phyloP scores from a whole-genome alignment of 1,284 basidiomycete species.

The Pseudozyma pruni region DNA sequence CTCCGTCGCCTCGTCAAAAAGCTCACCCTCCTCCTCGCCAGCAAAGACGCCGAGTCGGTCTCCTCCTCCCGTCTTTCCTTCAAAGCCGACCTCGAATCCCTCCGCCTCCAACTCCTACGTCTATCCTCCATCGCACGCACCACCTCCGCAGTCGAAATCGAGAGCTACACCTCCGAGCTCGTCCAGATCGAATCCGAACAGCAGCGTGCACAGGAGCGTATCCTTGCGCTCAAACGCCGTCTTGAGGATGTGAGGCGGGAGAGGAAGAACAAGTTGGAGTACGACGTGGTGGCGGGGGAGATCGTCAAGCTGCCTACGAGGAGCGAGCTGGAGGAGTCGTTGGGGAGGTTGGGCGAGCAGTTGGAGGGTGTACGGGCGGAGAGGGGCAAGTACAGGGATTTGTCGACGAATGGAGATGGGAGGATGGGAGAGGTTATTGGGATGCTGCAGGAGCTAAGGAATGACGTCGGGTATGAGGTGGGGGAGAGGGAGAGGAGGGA shows the following conservation, averaged over 20 bases:
- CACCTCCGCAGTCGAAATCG: slow-evolving; percentile 32
- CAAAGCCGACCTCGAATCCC: slow-evolving; percentile 38
- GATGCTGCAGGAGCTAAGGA: slow-evolving; percentile 19
- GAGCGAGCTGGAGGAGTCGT: slow-evolving; percentile 36
- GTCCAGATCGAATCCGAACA: slow-evolving; percentile 30
- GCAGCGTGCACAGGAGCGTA: slow-evolving; percentile 28
- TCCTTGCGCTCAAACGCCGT: slow-evolving; percentile 39
- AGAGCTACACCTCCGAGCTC: slow-evolving; percentile 22
- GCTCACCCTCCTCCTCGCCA: slow-evolving; percentile 25
- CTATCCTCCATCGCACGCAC: slow-evolving; percentile 26
- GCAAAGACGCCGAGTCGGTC: slow-evolving; percentile 22
- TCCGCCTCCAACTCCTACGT: slow-evolving; percentile 18
- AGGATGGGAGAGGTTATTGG: slow-evolving; percentile 24
- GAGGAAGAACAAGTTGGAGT: slow-evolving; percentile 56
- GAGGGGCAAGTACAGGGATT: slow-evolving; percentile 34
- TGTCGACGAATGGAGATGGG: slow-evolving; percentile 14
- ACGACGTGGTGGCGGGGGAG: slow-evolving; percentile 54
- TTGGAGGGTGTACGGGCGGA: slow-evolving; percentile 30
- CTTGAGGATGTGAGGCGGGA: slow-evolving; percentile 47
- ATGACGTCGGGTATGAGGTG: slow-evolving; percentile 50
- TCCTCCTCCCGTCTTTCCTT: slow-evolving; percentile 27
- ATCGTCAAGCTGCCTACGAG: slow-evolving; percentile 48
- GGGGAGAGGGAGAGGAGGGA: slow-evolving; percentile 53
- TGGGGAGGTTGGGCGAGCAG: slow-evolving; percentile 23
- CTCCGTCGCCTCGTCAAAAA: slow-evolving; percentile 39